These are phyloP conservation scores for Combretum micranthum DNA, from an alignment of 345 rosid species.

Conservation along the genomic window DNA sequence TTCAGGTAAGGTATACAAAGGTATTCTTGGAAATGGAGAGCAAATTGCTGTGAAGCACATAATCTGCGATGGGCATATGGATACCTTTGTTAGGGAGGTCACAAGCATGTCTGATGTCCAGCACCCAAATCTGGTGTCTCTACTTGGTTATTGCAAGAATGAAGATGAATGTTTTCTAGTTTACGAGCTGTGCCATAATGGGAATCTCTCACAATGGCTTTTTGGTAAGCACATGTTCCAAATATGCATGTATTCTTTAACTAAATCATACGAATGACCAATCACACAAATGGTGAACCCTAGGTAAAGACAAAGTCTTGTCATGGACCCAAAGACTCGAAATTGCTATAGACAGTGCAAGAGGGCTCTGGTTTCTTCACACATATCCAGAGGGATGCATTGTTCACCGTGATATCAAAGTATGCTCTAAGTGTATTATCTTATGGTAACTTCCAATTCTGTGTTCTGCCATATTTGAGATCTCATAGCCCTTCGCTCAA, in stretches of 20 bases:
- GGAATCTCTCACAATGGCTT: constrained; percentile 57
- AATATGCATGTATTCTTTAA: not conserved
- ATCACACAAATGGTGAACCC: constrained; percentile 1
- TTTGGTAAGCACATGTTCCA: constrained; percentile 26
- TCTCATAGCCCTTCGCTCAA: no score
- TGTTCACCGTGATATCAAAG: constrained; percentile 51
- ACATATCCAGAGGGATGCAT: constrained; percentile 49
- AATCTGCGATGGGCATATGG: constrained; percentile 35
- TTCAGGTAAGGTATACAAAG: constrained; percentile 57
- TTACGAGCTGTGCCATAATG: constrained; percentile 48
- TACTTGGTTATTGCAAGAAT: constrained; percentile 43
- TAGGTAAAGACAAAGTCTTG: constrained; percentile 39
- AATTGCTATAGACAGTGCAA: constrained; percentile 40
- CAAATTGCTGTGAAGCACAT: constrained; percentile 53
- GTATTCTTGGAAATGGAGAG: constrained; percentile 34
- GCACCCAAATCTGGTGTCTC: constrained; percentile 55
- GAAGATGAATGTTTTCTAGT: constrained; percentile 47
- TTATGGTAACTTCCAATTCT: no score
- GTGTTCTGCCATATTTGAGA: no score
- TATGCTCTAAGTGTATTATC: not conserved
- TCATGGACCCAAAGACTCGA: constrained; percentile 50
- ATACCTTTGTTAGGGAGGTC: constrained; percentile 49
- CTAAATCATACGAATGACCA: not conserved
- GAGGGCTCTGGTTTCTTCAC: constrained; percentile 49
- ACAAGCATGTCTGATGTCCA: constrained; percentile 46